phyloP scores from a whole-genome alignment of 148 eudicot species.

The Beta vulgaris region DNA sequence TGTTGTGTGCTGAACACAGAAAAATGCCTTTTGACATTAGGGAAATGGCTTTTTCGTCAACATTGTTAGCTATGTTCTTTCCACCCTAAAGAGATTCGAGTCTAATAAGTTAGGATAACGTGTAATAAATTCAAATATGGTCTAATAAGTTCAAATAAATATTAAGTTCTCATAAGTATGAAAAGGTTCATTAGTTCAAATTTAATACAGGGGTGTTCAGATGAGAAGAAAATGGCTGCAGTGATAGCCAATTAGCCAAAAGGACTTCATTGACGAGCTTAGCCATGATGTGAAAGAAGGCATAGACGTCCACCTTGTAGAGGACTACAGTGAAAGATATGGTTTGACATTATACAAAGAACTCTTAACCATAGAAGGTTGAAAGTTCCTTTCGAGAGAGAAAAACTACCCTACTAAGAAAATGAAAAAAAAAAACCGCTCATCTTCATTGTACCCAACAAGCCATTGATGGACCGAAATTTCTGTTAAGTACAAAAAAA shows the following conservation, averaged over 20 bases:
- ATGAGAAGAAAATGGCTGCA: neutral
- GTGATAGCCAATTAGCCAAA: conserved; percentile 73
- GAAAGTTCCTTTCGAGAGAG: too few species aligned
- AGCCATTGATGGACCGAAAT: too few species aligned
- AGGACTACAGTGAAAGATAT: conserved; percentile 69
- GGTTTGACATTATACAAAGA: conserved; percentile 61
- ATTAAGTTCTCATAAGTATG: too few species aligned
- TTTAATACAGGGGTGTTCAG: neutral
- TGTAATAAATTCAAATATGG: neutral
- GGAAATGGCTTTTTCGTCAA: too few species aligned
- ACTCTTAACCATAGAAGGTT: too few species aligned
- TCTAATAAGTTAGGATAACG: neutral
- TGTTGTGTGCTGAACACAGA: neutral
- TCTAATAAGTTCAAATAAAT: neutral
- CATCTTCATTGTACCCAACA: too few species aligned
- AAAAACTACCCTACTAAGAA: too few species aligned
- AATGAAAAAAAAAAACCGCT: too few species aligned
- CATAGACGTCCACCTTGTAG: conserved; percentile 95
- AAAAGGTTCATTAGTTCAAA: neutral
- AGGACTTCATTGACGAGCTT: conserved; percentile 94
- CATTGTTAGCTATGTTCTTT: neutral
- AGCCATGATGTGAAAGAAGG: conserved; percentile 87
- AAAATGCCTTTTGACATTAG: neutral
- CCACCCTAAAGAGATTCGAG: neutral
- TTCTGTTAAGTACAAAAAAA: too few species aligned